Evolutionary conservation across 2,329 filamentous ascomycete genomes (phyloP).

Genomic region (Phaeosphaeriaceae sp.): DNA sequence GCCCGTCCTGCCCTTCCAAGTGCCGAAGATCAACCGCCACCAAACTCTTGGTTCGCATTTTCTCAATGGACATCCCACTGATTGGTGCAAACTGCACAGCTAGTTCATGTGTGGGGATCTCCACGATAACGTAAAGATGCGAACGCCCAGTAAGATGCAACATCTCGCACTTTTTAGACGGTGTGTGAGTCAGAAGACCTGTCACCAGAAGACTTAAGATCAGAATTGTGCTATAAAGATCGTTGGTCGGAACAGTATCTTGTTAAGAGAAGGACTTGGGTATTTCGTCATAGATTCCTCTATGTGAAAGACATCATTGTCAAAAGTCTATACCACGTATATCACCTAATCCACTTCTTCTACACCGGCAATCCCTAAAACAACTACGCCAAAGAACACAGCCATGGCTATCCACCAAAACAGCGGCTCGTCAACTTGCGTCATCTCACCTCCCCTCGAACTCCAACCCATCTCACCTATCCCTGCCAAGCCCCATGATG

Average conservation of each 20-base stretch:
- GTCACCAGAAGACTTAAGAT: no score
- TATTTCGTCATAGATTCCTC: neutral
- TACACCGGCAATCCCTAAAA: no score
- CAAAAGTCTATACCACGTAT: no score
- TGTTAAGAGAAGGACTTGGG: neutral
- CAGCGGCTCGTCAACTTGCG: constrained; percentile 42
- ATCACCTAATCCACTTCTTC: no score
- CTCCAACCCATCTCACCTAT: constrained; percentile 37
- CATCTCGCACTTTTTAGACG: constrained; percentile 1
- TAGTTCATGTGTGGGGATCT: constrained; percentile 5
- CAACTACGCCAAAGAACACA: neutral
- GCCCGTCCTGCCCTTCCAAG: constrained; percentile 2
- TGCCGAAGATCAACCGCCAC: constrained; percentile 11
- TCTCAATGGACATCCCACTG: neutral
- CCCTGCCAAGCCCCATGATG: constrained; percentile 25
- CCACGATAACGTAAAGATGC: neutral
- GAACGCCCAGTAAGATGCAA: neutral
- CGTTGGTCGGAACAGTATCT: neutral
- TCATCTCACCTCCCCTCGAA: constrained; percentile 39
- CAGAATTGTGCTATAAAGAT: neutral
- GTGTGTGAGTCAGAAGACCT: neutral
- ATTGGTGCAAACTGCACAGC: constrained; percentile 3
- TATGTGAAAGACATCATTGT: neutral
- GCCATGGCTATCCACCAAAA: constrained; percentile 36
- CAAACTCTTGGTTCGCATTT: neutral